These are phyloP conservation scores for Penicillium sp. DNA, from an alignment of 2,329 filamentous ascomycete species.

Conservation along the genomic window DNA sequence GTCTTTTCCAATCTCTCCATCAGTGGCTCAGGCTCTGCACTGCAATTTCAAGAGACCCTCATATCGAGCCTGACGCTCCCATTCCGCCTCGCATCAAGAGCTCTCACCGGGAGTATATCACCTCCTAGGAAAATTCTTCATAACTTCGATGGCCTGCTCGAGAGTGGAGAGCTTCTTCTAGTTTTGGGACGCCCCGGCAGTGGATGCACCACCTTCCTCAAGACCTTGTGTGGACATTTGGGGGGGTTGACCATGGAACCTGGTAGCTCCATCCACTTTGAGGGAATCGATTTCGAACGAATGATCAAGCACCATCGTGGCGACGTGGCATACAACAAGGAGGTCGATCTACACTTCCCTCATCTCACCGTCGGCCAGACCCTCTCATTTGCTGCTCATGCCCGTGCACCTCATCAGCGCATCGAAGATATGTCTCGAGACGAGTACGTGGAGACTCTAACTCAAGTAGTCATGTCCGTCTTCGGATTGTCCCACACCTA, in stretches of 20 bases:
- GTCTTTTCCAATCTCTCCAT: conserved; percentile 32
- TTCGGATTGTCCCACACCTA: conserved; percentile 48
- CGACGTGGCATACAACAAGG: conserved; percentile 39
- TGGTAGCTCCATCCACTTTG: conserved; percentile 75
- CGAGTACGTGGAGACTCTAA: conserved; percentile 44
- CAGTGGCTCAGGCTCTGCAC: conserved; percentile 30
- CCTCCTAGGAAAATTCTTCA: conserved; percentile 25
- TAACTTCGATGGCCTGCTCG: conserved; percentile 47
- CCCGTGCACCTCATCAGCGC: conserved; percentile 49
- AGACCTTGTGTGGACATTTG: conserved; percentile 76
- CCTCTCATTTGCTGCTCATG: conserved; percentile 72
- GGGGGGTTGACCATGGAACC: conserved; percentile 37
- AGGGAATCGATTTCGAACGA: conserved; percentile 62
- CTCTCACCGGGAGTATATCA: conserved; percentile 38
- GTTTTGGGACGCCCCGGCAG: conserved; percentile 45
- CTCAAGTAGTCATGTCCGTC: conserved; percentile 47
- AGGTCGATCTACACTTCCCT: conserved; percentile 61
- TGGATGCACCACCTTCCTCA: conserved; percentile 77
- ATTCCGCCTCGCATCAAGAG: conserved; percentile 37
- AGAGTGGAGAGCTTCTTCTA: conserved; percentile 50
- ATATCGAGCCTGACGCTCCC: conserved; percentile 28
- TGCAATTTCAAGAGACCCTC: conserved; percentile 33
- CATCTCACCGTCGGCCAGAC: conserved; percentile 68
- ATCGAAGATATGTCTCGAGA: conserved; percentile 25
- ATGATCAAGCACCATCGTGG: conserved; percentile 64